phyloP scores from a whole-genome alignment of 768 basidiomycete species.

The Suillus decipiens region DNA sequence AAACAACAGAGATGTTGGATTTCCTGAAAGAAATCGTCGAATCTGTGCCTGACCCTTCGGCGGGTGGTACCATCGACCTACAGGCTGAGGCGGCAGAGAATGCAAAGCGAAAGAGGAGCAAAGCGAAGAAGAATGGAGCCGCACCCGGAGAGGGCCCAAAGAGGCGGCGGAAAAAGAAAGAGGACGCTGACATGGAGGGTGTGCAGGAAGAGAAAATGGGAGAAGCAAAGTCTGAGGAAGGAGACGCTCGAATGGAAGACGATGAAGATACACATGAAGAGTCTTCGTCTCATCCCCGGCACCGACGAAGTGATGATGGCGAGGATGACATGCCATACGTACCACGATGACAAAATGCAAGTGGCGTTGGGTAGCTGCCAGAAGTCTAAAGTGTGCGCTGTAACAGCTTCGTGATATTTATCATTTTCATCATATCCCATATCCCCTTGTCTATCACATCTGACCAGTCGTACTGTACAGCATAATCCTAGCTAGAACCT shows the following conservation, averaged over 20 bases:
- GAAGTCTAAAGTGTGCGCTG: conserved; percentile 3
- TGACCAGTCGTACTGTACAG: conserved; percentile 8
- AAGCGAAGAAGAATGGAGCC: conserved; percentile 50
- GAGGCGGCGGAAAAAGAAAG: conserved; percentile 54
- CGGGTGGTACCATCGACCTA: conserved; percentile 75
- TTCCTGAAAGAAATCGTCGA: conserved; percentile 93
- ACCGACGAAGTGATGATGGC: conserved; percentile 36
- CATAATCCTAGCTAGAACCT: conserved; percentile 19
- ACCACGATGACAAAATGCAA: conserved; percentile 31
- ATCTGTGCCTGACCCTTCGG: conserved; percentile 82
- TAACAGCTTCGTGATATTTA: not conserved
- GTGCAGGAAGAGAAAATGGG: conserved; percentile 37
- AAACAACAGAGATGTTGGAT: conserved; percentile 85
- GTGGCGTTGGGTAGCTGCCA: not conserved
- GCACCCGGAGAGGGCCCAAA: conserved; percentile 40
- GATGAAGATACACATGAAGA: conserved; percentile 45
- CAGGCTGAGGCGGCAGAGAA: conserved; percentile 58
- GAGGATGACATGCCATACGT: conserved; percentile 45
- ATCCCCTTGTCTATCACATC: not conserved
- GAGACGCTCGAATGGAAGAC: conserved; percentile 37
- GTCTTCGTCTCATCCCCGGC: conserved; percentile 41
- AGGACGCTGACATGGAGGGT: conserved; percentile 35
- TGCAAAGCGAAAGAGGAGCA: conserved; percentile 60
- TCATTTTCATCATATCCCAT: conserved; percentile 4
- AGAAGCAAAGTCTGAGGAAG: conserved; percentile 41